Evolutionary conservation across 768 basidiomycete genomes (phyloP).

Genomic region (Trametes elegans): DNA sequence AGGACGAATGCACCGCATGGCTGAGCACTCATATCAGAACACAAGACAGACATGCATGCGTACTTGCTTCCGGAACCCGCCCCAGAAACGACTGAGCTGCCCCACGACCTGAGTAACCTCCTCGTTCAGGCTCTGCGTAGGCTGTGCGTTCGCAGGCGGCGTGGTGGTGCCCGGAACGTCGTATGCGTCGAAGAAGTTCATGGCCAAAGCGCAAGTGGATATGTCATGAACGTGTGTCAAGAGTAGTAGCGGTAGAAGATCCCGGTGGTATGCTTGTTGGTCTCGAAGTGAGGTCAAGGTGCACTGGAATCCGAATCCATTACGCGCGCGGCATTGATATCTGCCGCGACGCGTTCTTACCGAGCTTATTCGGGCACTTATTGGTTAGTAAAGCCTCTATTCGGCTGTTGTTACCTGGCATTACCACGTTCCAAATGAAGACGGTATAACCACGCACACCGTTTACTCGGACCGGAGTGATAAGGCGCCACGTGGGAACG

Average conservation of each 20-base stretch:
- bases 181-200: conserved; percentile 77
- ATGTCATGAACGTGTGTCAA: conserved; percentile 8
- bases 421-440: not conserved
- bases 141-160: conserved; percentile 41
- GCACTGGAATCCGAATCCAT: not conserved
- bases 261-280: not conserved
- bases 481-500: conserved; percentile 10
- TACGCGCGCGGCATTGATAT: not conserved
- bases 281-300: not conserved
- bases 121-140: conserved; percentile 68
- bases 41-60: conserved; percentile 22
- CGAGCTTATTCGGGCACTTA: not conserved
- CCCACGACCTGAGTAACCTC: conserved; percentile 89
- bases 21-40: not conserved
- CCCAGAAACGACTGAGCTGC: conserved; percentile 87
- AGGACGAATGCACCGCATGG: not conserved
- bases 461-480: not conserved
- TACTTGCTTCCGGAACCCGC: conserved; percentile 87
- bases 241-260: not conserved
- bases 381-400: not conserved
- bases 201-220: conserved; percentile 24
- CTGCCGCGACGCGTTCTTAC: not conserved
- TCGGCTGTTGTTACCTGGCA: not conserved
- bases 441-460: not conserved
- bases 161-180: conserved; percentile 52